Conservation (phyloP, 2,329 filamentous ascomycete genomes). For the Fusarium armeniacum region DNA sequence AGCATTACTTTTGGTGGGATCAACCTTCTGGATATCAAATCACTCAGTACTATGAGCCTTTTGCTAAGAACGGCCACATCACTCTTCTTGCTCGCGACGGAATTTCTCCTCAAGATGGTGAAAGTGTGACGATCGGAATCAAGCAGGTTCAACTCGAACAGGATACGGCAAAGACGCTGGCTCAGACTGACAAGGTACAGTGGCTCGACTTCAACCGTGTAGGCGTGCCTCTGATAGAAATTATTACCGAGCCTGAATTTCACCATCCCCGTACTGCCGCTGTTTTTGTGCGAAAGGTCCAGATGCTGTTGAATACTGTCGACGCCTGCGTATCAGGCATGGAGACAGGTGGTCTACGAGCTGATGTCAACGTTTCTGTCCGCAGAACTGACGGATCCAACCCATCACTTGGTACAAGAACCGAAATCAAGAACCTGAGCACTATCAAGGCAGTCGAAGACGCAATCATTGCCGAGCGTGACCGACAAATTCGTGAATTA, state of each 20-base stretch:
- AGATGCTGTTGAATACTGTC: slow-evolving; percentile 81
- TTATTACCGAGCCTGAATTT: slow-evolving; percentile 92
- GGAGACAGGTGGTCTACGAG: slow-evolving; percentile 90
- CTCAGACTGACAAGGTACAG: slow-evolving; percentile 78
- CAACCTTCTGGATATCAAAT: slow-evolving; percentile 98
- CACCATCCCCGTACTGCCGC: slow-evolving; percentile 90
- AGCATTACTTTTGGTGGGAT: slow-evolving; percentile 99
- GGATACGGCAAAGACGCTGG: slow-evolving; percentile 94
- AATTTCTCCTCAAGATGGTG: slow-evolving; percentile 79
- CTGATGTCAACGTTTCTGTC: slow-evolving; percentile 96
- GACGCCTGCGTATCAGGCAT: slow-evolving; percentile 92
- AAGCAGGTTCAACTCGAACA: slow-evolving; percentile 98
- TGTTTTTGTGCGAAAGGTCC: slow-evolving; percentile 89
- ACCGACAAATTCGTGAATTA: slow-evolving; percentile 86
- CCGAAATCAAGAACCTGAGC: slow-evolving; percentile 97
- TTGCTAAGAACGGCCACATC: slow-evolving; percentile 79
- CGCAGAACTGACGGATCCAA: slow-evolving; percentile 65
- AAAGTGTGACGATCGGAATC: slow-evolving; percentile 81
- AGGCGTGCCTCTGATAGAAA: slow-evolving; percentile 91
- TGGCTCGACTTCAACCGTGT: slow-evolving; percentile 96
- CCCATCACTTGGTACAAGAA: slow-evolving; percentile 79
- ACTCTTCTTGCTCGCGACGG: slow-evolving; percentile 81
- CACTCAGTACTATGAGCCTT: slow-evolving; percentile 90
- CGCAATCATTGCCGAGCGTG: slow-evolving; percentile 90
- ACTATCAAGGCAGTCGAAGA: slow-evolving; percentile 97